Conservation (phyloP, 768 basidiomycete species). For the Rubroboletus satanas region DNA sequence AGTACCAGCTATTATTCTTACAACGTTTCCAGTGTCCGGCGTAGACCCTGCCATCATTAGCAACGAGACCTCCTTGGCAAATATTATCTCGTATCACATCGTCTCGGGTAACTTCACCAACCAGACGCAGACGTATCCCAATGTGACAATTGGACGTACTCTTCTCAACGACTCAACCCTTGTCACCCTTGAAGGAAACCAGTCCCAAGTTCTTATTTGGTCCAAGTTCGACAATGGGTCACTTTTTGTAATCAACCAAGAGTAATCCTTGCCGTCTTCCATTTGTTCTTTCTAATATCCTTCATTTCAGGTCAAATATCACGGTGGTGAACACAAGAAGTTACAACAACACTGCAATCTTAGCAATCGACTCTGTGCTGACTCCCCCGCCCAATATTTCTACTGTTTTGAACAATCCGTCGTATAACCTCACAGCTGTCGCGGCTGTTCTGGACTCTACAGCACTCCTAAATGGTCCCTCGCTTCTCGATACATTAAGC, state of each 20-base stretch:
- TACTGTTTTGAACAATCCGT: slow-evolving; percentile 34
- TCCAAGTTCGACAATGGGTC: slow-evolving; percentile 36
- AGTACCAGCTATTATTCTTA: slow-evolving; percentile 4
- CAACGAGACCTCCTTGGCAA: slow-evolving; percentile 38
- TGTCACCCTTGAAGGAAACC: slow-evolving; percentile 55
- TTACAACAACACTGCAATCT: slow-evolving; percentile 42
- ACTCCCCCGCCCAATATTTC: slow-evolving; percentile 47
- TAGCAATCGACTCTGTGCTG: slow-evolving; percentile 50
- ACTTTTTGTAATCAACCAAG: slow-evolving; percentile 47
- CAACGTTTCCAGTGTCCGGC: slow-evolving; percentile 3
- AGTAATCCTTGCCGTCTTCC: slow-evolving; percentile 27
- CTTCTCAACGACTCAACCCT: slow-evolving; percentile 47
- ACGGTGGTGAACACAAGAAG: slow-evolving; percentile 38
- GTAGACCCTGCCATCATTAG: slow-evolving; percentile 7
- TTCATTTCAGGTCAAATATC: slow-evolving; percentile 27
- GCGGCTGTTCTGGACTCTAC: slow-evolving; percentile 10
- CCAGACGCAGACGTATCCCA: slow-evolving; percentile 44
- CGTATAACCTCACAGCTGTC: slow-evolving; percentile 40
- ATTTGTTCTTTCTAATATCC: neutral
- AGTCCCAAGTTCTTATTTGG: slow-evolving; percentile 54
- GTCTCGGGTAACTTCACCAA: slow-evolving; percentile 49
- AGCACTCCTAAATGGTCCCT: slow-evolving; percentile 24
- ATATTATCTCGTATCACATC: slow-evolving; percentile 56
- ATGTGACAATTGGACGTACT: slow-evolving; percentile 61
- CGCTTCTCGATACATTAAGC: slow-evolving; percentile 30